Percentiles rank a stretch among this genome's conserved stretches.
Conservation (phyloP, 768 basidiomycete species). For the Collybia sp. region DNA sequence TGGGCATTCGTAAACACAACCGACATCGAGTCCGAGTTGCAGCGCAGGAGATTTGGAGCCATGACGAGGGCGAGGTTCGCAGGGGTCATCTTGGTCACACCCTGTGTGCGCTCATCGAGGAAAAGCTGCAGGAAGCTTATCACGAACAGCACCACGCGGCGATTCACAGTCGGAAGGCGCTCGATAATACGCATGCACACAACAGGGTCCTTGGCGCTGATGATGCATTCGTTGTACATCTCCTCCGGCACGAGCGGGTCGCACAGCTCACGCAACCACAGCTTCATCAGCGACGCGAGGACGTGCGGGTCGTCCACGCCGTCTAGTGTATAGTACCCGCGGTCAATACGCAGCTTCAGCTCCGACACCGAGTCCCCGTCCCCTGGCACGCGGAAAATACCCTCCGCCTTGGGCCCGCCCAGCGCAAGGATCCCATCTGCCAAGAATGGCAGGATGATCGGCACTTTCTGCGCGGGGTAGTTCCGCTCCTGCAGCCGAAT, state of each 20-base stretch:
- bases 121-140: slow-evolving; percentile 91
- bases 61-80: slow-evolving; percentile 86
- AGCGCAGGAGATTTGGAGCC: slow-evolving; percentile 87
- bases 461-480: slow-evolving; percentile 81
- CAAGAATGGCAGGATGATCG: slow-evolving; percentile 92
- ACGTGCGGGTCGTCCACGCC: slow-evolving; percentile 89
- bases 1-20: slow-evolving; percentile 90
- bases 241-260: slow-evolving; percentile 91
- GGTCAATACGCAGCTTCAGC: slow-evolving; percentile 85
- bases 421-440: slow-evolving; percentile 88
- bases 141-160: slow-evolving; percentile 82
- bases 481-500: slow-evolving; percentile 81
- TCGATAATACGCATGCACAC: slow-evolving; percentile 72
- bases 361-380: slow-evolving; percentile 86
- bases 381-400: slow-evolving; percentile 91
- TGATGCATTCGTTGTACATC: slow-evolving; percentile 88
- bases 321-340: slow-evolving; percentile 87
- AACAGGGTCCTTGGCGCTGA: slow-evolving; percentile 57
- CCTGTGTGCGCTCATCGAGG: slow-evolving; percentile 69
- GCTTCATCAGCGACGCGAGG: slow-evolving; percentile 84
- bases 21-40: slow-evolving; percentile 82
- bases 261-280: slow-evolving; percentile 89
- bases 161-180: slow-evolving; percentile 79
- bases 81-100: slow-evolving; percentile 83
- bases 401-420: slow-evolving; percentile 80